Base-by-base conservation (phyloP, 2,329 filamentous ascomycete genomes). In the Pestalotiopsis sp. region DNA sequence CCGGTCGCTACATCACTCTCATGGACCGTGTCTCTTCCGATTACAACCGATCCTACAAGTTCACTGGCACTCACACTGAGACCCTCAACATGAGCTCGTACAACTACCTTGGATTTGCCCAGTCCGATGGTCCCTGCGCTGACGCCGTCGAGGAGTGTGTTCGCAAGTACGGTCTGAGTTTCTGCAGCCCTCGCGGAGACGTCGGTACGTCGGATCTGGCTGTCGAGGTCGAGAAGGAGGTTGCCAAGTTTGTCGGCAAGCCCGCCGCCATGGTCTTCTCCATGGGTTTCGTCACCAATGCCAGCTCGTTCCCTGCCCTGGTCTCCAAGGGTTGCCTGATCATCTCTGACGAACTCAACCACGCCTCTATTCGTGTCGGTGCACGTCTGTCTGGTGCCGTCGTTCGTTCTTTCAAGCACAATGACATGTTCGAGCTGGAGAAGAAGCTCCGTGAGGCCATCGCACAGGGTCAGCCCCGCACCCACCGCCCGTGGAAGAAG, bases 401-500 rank as follows among this genome's bases (percentile, higher is more conserved):
- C 77, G 98, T 99, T 76, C 90, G 91, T 73, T 97, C 95, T 77
- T 99, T 98, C 87, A 97, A 94, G 85, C 96, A 99, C 86, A 99
- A 99, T 80, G 93, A 98, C 80, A 97, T 98, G 91, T 83, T 82
- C 36, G 91, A 97, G 74, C 86, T 99, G 20, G 96, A 99, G 83
- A 89, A 89, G 69, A 90, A 92, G 74, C 89, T 99, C 6, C 92
- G 96, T 57, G 95, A 98, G 78, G 92, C 91, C 73, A 98, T 99
- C 78, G 95, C 95, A 14, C 95, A 98, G 82, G 96, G 96, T 59
- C 96, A 99, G 79, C 96, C 96, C 66, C 92, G 96, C 73, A 99
- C 95, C n/a, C 96, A 99, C 81, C 92, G 96, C 38, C 96, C 96
- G 1, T 99, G 96, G 96, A 98, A 97, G 87, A 99, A 98, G 89